A percentile compares a stretch with the other conserved stretches of the same genome.
phyloP scores from a whole-genome alignment of 2,329 filamentous ascomycete genomes.

The Alternaria sp. region DNA sequence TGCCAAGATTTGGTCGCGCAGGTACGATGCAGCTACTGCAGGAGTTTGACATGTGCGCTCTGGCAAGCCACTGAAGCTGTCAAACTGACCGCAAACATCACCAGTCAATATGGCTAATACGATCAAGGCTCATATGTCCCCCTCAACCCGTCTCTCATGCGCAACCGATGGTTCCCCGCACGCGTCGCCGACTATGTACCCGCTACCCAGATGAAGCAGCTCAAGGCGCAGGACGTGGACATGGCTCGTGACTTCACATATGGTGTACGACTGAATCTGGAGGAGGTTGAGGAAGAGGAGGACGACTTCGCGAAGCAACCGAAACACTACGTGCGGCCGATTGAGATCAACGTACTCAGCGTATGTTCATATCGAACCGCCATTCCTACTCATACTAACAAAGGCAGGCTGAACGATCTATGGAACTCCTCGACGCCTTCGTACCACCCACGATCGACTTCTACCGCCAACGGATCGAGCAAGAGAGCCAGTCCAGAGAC shows the following conservation, averaged over 20 bases:
- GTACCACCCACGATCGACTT: constrained; percentile 57
- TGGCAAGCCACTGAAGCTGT: not conserved
- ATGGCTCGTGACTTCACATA: constrained; percentile 58
- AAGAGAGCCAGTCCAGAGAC: constrained; percentile 37
- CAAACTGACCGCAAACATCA: not conserved
- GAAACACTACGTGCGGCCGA: constrained; percentile 43
- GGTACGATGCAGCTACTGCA: constrained; percentile 28
- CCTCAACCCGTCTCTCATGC: constrained; percentile 60
- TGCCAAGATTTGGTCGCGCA: constrained; percentile 57
- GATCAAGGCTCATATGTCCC: constrained; percentile 59
- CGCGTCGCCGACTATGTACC: constrained; percentile 61
- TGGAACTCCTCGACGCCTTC: constrained; percentile 56
- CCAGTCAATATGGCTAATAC: constrained; percentile 21
- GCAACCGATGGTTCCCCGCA: constrained; percentile 61
- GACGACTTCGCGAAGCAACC: constrained; percentile 21
- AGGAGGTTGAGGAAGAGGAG: constrained; percentile 35
- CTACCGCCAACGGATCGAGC: constrained; percentile 53
- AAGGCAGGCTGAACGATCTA: constrained; percentile 50
- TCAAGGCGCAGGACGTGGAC: constrained; percentile 53
- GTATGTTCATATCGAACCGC: constrained; percentile 28
- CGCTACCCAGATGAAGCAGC: constrained; percentile 51
- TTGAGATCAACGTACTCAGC: constrained; percentile 50
- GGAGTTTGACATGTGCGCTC: not conserved
- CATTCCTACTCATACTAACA: constrained; percentile 24
- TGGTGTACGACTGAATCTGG: constrained; percentile 38